Percentiles rank a stretch among this genome's conserved stretches.
Evolutionary conservation across 352 stramenopile species (phyloP).

Genomic region (Phytophthora palmivora): DNA sequence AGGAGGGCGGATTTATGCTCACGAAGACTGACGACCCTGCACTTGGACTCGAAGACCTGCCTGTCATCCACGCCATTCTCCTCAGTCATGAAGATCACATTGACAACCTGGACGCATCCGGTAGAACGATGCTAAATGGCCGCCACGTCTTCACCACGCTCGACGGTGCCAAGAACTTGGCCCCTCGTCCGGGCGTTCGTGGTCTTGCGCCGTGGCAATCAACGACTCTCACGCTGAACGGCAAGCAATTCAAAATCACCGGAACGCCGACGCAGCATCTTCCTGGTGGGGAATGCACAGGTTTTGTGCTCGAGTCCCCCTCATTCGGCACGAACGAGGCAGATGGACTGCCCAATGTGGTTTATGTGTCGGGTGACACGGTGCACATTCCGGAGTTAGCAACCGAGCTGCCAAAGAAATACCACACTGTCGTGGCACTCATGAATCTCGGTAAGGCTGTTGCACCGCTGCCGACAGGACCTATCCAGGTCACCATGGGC

Average conservation of each 20-base stretch:
- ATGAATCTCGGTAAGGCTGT: constrained; percentile 45
- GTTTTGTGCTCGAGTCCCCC: constrained; percentile 45
- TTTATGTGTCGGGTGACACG: constrained; percentile 36
- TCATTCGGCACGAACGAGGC: constrained; percentile 36
- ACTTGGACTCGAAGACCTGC: constrained; percentile 38
- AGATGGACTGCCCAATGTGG: constrained; percentile 37
- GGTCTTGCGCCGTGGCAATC: constrained; percentile 44
- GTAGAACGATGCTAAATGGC: constrained; percentile 48
- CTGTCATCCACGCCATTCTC: constrained; percentile 41
- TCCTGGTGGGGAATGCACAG: constrained; percentile 39
- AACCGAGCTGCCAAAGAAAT: constrained; percentile 34
- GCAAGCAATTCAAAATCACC: constrained; percentile 50
- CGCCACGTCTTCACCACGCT: constrained; percentile 45
- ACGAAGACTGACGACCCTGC: constrained; percentile 26
- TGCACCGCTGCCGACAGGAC: constrained; percentile 11
- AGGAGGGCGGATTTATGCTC: constrained; percentile 12
- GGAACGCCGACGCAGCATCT: constrained; percentile 48
- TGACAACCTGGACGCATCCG: constrained; percentile 47
- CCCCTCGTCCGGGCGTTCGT: constrained; percentile 43
- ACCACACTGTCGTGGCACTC: constrained; percentile 42
- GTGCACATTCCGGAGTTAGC: constrained; percentile 43
- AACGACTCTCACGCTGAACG: constrained; percentile 30
- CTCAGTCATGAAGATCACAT: constrained; percentile 51
- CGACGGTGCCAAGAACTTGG: constrained; percentile 50
- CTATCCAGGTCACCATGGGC: constrained; percentile 43